Conservation (phyloP, 805 yeast genomes). For the Wickerhamiella australiensis region DNA sequence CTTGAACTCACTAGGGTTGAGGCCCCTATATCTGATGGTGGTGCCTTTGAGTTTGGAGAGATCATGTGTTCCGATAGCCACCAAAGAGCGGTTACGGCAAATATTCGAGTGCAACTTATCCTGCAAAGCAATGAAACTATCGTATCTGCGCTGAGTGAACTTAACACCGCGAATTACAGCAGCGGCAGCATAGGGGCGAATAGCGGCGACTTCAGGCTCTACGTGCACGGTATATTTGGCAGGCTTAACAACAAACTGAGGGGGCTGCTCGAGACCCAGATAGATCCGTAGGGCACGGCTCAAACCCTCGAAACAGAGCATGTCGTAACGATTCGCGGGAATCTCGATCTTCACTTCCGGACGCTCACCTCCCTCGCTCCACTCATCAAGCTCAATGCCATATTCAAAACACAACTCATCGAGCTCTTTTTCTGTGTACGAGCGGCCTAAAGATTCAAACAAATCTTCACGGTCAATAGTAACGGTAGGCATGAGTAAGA, state of each 20-base stretch:
- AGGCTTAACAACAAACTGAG: conserved; percentile 53
- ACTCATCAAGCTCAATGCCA: conserved; percentile 96
- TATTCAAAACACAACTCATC: conserved; percentile 96
- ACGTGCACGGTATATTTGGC: conserved; percentile 58
- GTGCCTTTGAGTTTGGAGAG: conserved; percentile 55
- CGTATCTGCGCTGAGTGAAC: conserved; percentile 76
- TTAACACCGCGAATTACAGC: conserved; percentile 80
- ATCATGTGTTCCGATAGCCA: conserved; percentile 98
- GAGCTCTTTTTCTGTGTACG: conserved; percentile 69
- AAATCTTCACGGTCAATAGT: conserved; percentile 91
- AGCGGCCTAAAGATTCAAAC: conserved; percentile 57
- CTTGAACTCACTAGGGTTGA: conserved; percentile 62
- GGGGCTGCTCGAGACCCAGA: conserved; percentile 54
- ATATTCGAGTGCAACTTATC: conserved; percentile 90
- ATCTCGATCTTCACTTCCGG: conserved; percentile 96
- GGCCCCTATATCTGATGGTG: conserved; percentile 84
- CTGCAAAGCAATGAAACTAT: conserved; percentile 89
- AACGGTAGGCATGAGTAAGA: conserved; percentile 74
- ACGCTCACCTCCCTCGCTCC: conserved; percentile 79
- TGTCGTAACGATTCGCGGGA: conserved; percentile 96
- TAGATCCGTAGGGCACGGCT: conserved; percentile 89
- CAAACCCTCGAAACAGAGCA: conserved; percentile 96
- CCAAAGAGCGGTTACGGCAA: conserved; percentile 94
- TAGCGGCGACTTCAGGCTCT: conserved; percentile 54
- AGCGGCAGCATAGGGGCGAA: conserved; percentile 90